Conservation (phyloP, 2,329 filamentous ascomycete species). For the Scedosporium minutisporum region DNA sequence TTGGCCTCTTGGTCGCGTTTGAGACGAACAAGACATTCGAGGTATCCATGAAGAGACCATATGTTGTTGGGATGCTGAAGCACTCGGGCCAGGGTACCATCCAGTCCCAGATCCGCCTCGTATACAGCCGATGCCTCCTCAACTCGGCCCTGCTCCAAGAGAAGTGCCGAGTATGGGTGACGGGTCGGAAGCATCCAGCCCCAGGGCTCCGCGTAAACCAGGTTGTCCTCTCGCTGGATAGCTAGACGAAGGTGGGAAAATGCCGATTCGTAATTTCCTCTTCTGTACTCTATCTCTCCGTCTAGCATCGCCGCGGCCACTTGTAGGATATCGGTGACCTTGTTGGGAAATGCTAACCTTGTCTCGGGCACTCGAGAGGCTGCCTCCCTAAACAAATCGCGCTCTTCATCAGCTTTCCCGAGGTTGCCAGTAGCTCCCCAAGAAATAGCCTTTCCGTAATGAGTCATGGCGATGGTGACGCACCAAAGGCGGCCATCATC, state of each 20-base stretch:
- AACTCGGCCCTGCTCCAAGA: constrained; percentile 55
- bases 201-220: constrained; percentile 68
- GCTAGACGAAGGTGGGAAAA: constrained; percentile 49
- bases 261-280: constrained; percentile 45
- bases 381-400: constrained; percentile 40
- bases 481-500: constrained; percentile 53
- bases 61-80: constrained; percentile 63
- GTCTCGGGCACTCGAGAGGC: constrained; percentile 42
- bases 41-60: constrained; percentile 64
- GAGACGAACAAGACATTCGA: constrained; percentile 55
- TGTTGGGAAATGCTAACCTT: constrained; percentile 39
- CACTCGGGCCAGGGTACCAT: constrained; percentile 51
- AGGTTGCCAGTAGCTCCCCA: constrained; percentile 48
- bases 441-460: constrained; percentile 62
- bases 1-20: constrained; percentile 32
- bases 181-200: constrained; percentile 69
- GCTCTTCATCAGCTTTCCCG: constrained; percentile 41
- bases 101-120: constrained; percentile 49
- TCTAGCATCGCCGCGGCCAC: constrained; percentile 60
- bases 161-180: constrained; percentile 60
- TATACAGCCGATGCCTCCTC: constrained; percentile 49
- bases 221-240: constrained; percentile 48
- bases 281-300: constrained; percentile 65
- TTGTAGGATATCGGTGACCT: constrained; percentile 43
- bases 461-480: constrained; percentile 56